These are phyloP conservation scores for Candida patagonica DNA, from an alignment of 805 yeast species.

Conservation along the genomic window DNA sequence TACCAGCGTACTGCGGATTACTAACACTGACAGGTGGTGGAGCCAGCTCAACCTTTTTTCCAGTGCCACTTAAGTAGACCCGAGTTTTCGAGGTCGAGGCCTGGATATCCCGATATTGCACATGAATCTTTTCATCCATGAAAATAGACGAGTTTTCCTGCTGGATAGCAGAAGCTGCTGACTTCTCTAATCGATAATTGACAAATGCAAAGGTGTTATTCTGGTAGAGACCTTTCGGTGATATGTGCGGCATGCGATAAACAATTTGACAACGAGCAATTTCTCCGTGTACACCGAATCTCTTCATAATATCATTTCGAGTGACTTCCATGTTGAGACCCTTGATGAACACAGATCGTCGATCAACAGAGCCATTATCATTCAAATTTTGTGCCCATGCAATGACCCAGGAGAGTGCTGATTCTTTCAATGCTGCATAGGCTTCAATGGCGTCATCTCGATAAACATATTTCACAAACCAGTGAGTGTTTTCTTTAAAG, in stretches of 20 bases:
- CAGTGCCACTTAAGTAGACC: not conserved
- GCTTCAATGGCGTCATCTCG: conserved; percentile 86
- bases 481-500: conserved; percentile 48
- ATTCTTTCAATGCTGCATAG: conserved; percentile 36
- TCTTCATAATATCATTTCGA: conserved; percentile 43
- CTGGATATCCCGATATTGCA: conserved; percentile 47
- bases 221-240: not conserved
- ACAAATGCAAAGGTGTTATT: conserved; percentile 57
- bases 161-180: conserved; percentile 78
- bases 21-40: not conserved
- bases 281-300: conserved; percentile 61
- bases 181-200: conserved; percentile 49
- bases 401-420: conserved; percentile 38
- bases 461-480: conserved; percentile 73
- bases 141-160: conserved; percentile 60
- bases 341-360: conserved; percentile 65
- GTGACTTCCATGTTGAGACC: conserved; percentile 51
- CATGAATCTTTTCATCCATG: conserved; percentile 68
- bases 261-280: conserved; percentile 42
- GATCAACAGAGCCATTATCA: conserved; percentile 45
- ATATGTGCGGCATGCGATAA: not conserved
- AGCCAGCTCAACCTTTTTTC: conserved; percentile 1
- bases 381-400: conserved; percentile 80
- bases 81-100: not conserved
- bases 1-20: too few relatives aligned